Conservation (phyloP, 2,329 filamentous ascomycete genomes). For the Cytospora paraplurivora region DNA sequence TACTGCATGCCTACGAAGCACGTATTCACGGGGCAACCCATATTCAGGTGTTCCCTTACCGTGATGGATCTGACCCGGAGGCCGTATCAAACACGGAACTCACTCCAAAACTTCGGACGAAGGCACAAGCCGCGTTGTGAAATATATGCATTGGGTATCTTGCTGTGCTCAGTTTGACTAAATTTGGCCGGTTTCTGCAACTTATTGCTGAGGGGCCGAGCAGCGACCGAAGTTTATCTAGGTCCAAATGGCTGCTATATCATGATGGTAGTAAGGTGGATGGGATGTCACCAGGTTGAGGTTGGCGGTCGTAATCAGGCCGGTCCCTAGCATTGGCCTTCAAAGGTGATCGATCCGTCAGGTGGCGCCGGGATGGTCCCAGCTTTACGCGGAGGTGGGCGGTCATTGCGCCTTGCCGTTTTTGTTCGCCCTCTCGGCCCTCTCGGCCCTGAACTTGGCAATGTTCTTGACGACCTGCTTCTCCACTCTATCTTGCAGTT, state of each 20-base stretch:
- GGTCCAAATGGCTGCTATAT: not conserved
- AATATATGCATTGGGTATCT: not conserved
- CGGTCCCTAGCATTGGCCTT: not conserved
- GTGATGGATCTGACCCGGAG: not conserved
- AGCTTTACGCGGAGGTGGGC: not conserved
- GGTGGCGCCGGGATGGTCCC: not conserved
- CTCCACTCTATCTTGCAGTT: slow-evolving; percentile 80
- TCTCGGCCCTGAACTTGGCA: slow-evolving; percentile 67
- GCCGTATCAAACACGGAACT: not conserved
- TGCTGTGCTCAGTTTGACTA: not conserved
- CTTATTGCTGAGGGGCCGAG: not conserved
- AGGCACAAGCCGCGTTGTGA: not conserved
- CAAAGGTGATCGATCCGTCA: not conserved
- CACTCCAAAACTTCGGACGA: not conserved
- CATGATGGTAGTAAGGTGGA: not conserved
- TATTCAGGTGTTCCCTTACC: not conserved
- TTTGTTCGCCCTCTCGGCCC: slow-evolving; percentile 54
- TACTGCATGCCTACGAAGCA: not conserved
- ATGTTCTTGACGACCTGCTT: slow-evolving; percentile 76
- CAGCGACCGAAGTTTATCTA: not conserved
- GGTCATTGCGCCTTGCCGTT: slow-evolving; percentile 55
- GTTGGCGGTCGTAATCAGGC: not conserved
- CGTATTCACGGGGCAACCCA: not conserved
- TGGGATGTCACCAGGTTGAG: not conserved
- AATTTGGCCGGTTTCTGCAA: not conserved